phyloP scores from a whole-genome alignment of 2,329 filamentous ascomycete species.

The Cladosporium sp. region DNA sequence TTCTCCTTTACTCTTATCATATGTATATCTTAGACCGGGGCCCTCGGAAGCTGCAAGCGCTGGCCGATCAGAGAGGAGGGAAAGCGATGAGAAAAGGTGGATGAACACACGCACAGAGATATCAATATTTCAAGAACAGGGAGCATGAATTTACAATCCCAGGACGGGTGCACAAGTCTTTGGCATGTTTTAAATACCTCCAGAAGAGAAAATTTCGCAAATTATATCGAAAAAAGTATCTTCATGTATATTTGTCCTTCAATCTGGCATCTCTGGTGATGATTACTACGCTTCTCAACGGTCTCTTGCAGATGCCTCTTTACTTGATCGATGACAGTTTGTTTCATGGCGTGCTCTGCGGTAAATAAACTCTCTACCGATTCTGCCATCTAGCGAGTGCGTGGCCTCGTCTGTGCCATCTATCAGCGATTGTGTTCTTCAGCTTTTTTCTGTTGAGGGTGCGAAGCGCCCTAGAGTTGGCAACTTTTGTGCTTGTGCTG shows the following conservation, averaged over 20 bases:
- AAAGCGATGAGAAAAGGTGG: not conserved
- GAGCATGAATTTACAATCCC: not conserved
- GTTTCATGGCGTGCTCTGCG: too few relatives aligned
- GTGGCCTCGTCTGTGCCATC: too few relatives aligned
- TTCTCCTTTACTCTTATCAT: not conserved
- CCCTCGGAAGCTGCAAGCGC: not conserved
- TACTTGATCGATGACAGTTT: too few relatives aligned
- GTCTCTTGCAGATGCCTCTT: too few relatives aligned
- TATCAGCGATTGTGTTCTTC: too few relatives aligned
- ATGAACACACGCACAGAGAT: not conserved
- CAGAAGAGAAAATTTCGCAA: not conserved
- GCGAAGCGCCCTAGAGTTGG: too few relatives aligned
- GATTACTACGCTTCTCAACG: too few relatives aligned
- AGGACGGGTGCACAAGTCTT: not conserved
- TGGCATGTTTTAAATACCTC: not conserved
- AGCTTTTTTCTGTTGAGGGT: too few relatives aligned
- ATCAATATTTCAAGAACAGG: not conserved
- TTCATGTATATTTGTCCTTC: not conserved
- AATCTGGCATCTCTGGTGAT: too few relatives aligned
- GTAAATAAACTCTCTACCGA: too few relatives aligned
- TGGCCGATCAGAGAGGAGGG: not conserved
- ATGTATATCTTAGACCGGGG: conserved; percentile 4
- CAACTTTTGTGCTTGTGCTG: too few relatives aligned
- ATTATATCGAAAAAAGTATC: not conserved
- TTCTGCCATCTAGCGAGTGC: too few relatives aligned